Conservation (phyloP, 176 grass and related monocot genomes). For the Chloris gayana region DNA sequence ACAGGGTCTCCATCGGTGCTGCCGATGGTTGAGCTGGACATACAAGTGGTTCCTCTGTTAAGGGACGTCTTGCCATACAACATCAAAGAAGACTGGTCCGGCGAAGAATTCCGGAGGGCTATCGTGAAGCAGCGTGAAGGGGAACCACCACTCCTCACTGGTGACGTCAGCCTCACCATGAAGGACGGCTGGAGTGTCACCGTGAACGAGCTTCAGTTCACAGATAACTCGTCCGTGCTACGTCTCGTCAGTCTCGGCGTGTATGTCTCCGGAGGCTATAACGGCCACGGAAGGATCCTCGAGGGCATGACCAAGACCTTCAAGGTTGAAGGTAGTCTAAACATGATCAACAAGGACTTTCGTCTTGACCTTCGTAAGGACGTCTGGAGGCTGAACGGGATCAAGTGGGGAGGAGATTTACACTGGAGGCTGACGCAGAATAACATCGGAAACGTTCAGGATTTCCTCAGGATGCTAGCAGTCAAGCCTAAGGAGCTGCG, state of each 20-base stretch:
- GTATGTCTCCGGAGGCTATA: too few species aligned
- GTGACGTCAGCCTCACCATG: too few species aligned
- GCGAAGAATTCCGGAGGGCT: too few species aligned
- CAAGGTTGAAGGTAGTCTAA: constrained; percentile 64
- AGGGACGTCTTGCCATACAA: too few species aligned
- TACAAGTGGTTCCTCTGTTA: too few species aligned
- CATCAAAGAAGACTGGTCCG: too few species aligned
- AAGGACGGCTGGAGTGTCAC: constrained; percentile 38
- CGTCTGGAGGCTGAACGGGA: constrained; percentile 85
- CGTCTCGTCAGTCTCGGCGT: too few species aligned
- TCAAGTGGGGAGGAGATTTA: constrained; percentile 72
- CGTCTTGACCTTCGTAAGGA: constrained; percentile 66
- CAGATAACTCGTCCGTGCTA: too few species aligned
- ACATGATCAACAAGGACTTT: constrained; percentile 51
- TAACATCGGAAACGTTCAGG: constrained; percentile 48
- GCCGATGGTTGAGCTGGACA: too few species aligned
- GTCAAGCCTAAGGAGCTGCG: constrained; percentile 54
- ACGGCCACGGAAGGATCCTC: constrained; percentile 40
- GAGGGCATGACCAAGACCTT: constrained; percentile 80
- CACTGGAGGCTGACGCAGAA: constrained; percentile 49
- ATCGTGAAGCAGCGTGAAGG: too few species aligned
- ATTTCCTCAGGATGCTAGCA: constrained; percentile 55
- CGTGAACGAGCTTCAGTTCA: constrained; percentile 72
- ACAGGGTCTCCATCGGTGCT: neutral
- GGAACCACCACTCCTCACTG: too few species aligned